phyloP scores from a whole-genome alignment of 768 basidiomycete species.

The Gelatoporia subvermispora region DNA sequence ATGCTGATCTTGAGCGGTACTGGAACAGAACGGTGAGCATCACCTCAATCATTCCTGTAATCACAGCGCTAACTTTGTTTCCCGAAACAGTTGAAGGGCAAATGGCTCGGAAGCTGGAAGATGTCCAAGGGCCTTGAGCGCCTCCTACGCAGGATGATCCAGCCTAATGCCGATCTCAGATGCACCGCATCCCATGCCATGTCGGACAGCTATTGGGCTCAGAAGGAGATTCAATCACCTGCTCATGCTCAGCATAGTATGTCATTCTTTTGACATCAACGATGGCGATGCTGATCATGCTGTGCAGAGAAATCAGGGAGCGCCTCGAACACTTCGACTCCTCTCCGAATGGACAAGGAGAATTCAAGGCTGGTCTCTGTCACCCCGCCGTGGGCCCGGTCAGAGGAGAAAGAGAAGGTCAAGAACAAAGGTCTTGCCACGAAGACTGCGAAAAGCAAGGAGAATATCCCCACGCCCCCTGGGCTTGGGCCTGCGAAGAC shows the following conservation, averaged over 20 bases:
- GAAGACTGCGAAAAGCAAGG: conserved; percentile 8
- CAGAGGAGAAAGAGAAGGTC: conserved; percentile 14
- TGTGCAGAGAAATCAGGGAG: conserved; percentile 32
- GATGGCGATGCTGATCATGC: neutral
- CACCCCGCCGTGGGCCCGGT: conserved; percentile 28
- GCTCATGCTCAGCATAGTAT: conserved; percentile 37
- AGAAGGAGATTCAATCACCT: conserved; percentile 17
- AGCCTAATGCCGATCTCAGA: conserved; percentile 77
- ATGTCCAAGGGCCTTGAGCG: conserved; percentile 62
- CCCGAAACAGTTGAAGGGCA: conserved; percentile 55
- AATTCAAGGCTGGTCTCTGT: conserved; percentile 29
- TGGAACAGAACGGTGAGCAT: conserved; percentile 72
- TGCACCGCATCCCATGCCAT: conserved; percentile 66
- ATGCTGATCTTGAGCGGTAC: conserved; percentile 81
- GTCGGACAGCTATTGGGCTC: conserved; percentile 62
- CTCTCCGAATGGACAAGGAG: conserved; percentile 26
- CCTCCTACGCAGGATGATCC: conserved; percentile 71
- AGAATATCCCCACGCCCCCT: neutral
- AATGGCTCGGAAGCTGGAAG: conserved; percentile 82
- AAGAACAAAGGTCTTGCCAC: conserved; percentile 9
- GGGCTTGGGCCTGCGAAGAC: neutral
- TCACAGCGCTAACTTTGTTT: neutral
- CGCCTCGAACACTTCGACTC: conserved; percentile 15
- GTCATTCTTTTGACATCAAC: conserved; percentile 20
- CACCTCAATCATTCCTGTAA: neutral